A percentile compares a stretch with the other conserved stretches of the same genome.
These are phyloP conservation scores for Ganoderma multipileum DNA, from an alignment of 1,284 basidiomycete species.

Conservation along the genomic window DNA sequence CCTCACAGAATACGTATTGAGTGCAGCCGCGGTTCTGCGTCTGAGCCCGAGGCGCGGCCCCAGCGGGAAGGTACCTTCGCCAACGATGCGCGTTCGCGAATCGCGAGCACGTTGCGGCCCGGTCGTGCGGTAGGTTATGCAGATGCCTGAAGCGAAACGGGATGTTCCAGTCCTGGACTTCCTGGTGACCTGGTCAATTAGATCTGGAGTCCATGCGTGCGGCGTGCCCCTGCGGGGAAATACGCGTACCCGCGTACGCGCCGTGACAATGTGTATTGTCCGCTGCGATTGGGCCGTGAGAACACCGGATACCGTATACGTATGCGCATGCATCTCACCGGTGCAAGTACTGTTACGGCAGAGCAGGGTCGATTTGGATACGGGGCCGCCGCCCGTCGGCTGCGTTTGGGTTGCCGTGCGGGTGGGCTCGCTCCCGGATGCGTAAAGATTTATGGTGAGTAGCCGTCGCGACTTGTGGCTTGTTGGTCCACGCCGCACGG, in stretches of 20 bases:
- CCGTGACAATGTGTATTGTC: not conserved
- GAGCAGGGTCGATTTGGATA: not conserved
- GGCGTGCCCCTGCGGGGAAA: not conserved
- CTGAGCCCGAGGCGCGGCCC: not conserved
- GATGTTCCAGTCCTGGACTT: not conserved
- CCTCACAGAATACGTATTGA: not conserved
- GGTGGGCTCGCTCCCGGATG: not conserved
- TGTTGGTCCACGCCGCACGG: slow-evolving; percentile 4
- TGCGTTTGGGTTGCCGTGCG: slow-evolving; percentile 5
- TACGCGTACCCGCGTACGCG: not conserved
- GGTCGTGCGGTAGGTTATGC: not conserved
- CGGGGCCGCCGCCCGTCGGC: not conserved
- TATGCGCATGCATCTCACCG: not conserved
- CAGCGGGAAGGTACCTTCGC: not conserved
- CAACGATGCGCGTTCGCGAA: not conserved
- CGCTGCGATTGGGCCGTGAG: not conserved
- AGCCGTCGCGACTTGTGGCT: slow-evolving; percentile 1
- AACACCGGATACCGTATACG: not conserved
- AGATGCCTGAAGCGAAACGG: not conserved
- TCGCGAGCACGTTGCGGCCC: slow-evolving; percentile 4
- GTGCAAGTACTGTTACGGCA: not conserved
- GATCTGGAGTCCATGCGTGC: not conserved
- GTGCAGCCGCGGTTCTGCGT: not conserved
- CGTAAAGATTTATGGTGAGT: not conserved
- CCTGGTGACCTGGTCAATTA: no score